Evolutionary conservation across 768 basidiomycete species (phyloP), one percentile per base, ranked within the genome.

Genomic region (Amanita inopinata): DNA sequence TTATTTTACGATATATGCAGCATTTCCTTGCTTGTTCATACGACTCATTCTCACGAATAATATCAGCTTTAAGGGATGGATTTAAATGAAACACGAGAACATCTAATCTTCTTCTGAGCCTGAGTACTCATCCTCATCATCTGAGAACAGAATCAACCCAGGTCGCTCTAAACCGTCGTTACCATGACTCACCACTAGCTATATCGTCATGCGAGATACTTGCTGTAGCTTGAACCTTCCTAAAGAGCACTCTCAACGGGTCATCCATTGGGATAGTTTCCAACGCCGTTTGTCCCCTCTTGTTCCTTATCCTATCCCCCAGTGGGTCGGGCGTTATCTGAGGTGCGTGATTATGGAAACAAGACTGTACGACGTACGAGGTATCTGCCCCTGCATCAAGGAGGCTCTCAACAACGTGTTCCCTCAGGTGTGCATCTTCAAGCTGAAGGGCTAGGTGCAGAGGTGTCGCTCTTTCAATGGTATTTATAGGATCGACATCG

Each of bases 371-470:
- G 5, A 58, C 76, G 47, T 45, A 85, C 83, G 57, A 67, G 2
- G 71, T 75, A 60, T 87, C 75, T 1, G 85, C 84, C 3, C 88
- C 87, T 0, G 87, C 87, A 1, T 91, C 88, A 3, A 90, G 61
- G 45, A 91, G 59, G 47, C 71, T 78, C 51, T 73, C 67, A 32
- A 83, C 73, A 5, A 86, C 64, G 35, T 66, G 61, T 36, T 59
- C 54, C 34, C 84, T 61, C 15, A 78, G 56, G 20, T 77, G 81
- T 1, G 56, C 58, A 47, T 82, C 67, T 24, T 74, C 64, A 33
- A 83, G 58, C 48, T 62, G 60, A 5, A 83, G 59, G 5, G 85
- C 87, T 18, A 87, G 70, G 57, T 90, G 88, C 11, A 92, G 65
- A 3, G 89, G 89, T 0, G 89, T 91, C 5, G 78, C 76, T 6